Evolutionary conservation across 768 basidiomycete species (phyloP), one percentile per base, ranked within the genome.

Genomic region (Rhodotorula paludigena): DNA sequence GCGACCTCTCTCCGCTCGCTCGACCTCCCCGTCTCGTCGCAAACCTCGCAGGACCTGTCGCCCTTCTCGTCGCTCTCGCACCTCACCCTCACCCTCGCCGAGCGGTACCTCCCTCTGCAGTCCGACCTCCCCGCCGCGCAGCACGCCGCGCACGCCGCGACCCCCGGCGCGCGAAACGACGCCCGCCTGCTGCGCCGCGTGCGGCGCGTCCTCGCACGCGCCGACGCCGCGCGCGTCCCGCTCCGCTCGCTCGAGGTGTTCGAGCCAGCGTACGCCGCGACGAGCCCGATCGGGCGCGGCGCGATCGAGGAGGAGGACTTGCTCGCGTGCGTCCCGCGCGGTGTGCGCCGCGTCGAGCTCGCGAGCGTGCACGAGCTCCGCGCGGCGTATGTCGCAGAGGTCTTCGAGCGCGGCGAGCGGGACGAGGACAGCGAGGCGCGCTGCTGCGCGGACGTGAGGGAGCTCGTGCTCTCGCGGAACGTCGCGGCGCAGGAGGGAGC

Each of bases 41-140:
- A 35, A n/a, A 54, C 57, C 33, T 63, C 66, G 9, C 56, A 53
- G 12, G 51, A 68, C 44, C 61, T 68, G 21, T 38, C 49, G 18
- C 0, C 16, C 28, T 68, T 68, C 61, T 2, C 41, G 1, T 28
- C 57, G 3, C 61, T 68, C 32, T 8, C 35, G 10, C 11, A 16
- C 7, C 57, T 68, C 15, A 68, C 66, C 6, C 52, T 68, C 30
- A 59, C 66, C 12, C 66, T 68, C 57, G 57, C 66, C n/a, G 66
- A 68, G 45, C 61, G 66, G 12, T 68, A 68, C 61, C 38, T 68
- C 51, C 61, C 57, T 2, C 51, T 49, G 32, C 28, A 48, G 25
- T 33, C 45, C 18, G 61, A 49, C 36, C 28, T 2, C 15, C 28
- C 41, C 48, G 41, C 1, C 38, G 32, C 12, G 32, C 30, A 3